Base-by-base conservation (phyloP, 1,284 basidiomycete species). In the Boletus mariae region DNA sequence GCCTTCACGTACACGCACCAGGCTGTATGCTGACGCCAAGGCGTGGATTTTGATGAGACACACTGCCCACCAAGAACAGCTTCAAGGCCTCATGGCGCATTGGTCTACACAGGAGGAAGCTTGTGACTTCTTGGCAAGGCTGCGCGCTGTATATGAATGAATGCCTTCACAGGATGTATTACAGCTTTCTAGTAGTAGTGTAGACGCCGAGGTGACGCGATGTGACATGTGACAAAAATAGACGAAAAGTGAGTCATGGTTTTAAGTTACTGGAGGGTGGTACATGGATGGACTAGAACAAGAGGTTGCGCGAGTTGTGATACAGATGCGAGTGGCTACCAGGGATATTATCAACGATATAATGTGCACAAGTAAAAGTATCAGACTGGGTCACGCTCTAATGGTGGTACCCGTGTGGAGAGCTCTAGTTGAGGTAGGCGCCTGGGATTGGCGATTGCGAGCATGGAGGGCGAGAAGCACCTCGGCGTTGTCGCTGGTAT, bases 381-480 rank as follows among this genome's bases (percentile, higher is more conserved):
- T 46, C 35, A 41, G 6, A 44, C 5, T 26, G n/a, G 40, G 52
- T 68, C 63, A 68, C 0, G 68, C 64, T 41, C 55, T 65, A 45
- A 68, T 69, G 17, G 20, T 34, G 15, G 68, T 56, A 47, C 53
- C 63, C 2, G 56, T 11, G 5, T 49, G 26, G 2, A 66, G 28
- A 35, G 49, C 47, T 40, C 57, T 66, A 29, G 49, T 58, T 20
- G 67, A 43, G 12, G 53, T 32, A 38, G 66, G 25, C 12, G 57
- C 34, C 45, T 51, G 59, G 15, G 49, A 20, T 25, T 51, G 54
- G 12, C 55, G 51, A 12, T 48, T 56, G 26, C 56, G 17, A 3
- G 51, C 49, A 63, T 90, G 88, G 45, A 90, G 73, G 43, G 76
- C 77, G 52, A 90, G 77, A 40, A 90, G 79, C 49, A 76, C 76